Evolutionary conservation across 1,284 basidiomycete species (phyloP).

Genomic region (Papiliotrema laurentii): DNA sequence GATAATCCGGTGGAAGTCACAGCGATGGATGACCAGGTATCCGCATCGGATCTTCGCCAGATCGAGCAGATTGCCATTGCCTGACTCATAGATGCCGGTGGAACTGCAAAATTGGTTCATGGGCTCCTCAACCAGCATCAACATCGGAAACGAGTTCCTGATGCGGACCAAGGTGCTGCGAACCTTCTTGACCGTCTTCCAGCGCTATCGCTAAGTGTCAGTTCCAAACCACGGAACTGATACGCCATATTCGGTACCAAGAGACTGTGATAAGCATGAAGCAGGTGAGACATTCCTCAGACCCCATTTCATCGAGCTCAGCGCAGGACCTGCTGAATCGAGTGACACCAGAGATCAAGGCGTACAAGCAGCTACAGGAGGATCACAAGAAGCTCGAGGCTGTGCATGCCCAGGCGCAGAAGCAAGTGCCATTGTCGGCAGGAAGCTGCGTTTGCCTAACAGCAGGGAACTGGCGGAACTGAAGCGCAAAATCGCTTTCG

Average conservation of each 20-base stretch:
- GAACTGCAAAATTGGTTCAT: neutral
- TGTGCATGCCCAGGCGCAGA: neutral
- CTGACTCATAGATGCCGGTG: neutral
- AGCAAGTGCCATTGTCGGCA: neutral
- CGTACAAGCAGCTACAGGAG: neutral
- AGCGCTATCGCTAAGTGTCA: neutral
- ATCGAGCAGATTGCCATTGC: too few species aligned
- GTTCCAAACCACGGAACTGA: slow-evolving; percentile 1
- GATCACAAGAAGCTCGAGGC: neutral
- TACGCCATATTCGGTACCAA: neutral
- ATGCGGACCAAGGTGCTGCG: neutral
- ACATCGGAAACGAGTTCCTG: neutral
- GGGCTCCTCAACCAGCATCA: neutral
- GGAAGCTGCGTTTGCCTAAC: neutral
- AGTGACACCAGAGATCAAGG: neutral
- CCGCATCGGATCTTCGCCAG: neutral
- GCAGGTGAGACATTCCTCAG: too few species aligned
- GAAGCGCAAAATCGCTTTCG: neutral
- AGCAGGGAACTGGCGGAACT: neutral
- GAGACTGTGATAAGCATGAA: neutral
- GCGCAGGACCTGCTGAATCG: too few species aligned
- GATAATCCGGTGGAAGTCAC: neutral
- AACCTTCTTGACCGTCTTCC: neutral
- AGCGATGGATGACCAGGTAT: neutral
- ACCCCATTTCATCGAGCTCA: too few species aligned